Base-by-base conservation (phyloP, 2,329 filamentous ascomycete species). In the Metarhizium sp. region DNA sequence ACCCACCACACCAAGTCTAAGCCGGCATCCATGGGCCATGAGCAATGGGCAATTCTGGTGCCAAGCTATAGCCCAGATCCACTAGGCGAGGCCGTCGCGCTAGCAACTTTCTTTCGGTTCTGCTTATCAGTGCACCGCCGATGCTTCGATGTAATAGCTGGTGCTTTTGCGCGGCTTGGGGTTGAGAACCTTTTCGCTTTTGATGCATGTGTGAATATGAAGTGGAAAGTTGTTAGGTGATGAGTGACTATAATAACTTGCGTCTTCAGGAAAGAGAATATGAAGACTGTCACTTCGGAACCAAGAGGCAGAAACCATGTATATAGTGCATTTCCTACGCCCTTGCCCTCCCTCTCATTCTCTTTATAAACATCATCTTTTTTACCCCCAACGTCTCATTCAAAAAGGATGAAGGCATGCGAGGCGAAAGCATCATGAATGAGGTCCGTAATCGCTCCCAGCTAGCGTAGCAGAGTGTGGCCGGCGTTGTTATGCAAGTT, bases 41-140 rank as follows among this genome's bases (percentile, higher is more conserved):
- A 52, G 32, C 51, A 38, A 11, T 20, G 46, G 8, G 10, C 42
- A 32, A 40, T 29, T 20, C 25, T 14, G 42, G 48, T 14, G 47
- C 29, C 52, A 45, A 46, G 53, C 25, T 46, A 25, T 18, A 50
- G 36, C 42, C 51, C 40, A 13, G 38, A 48, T 48, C 32, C 34
- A 25, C 51, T 40, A 51, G 49, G 43, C 49, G 49, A 48, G 53
- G 53, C 53, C 53, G 34, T 36, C 34, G 34, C 34, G 20, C 48
- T 51, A 55, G 30, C 6, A 43, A 40, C 29, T n/a, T 18, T 34
- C 30, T 34, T 25, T 52, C 25, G 10, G 25, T 50, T 38, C 36
- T 52, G 11, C 46, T 36, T 46, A 53, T 53, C 52, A 14, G 32
- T 42, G 32, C 38, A 29, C 34, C 45, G 34, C 52, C 45, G 16